phyloP scores from a whole-genome alignment of 805 yeast genomes.

The Candida germanica region DNA sequence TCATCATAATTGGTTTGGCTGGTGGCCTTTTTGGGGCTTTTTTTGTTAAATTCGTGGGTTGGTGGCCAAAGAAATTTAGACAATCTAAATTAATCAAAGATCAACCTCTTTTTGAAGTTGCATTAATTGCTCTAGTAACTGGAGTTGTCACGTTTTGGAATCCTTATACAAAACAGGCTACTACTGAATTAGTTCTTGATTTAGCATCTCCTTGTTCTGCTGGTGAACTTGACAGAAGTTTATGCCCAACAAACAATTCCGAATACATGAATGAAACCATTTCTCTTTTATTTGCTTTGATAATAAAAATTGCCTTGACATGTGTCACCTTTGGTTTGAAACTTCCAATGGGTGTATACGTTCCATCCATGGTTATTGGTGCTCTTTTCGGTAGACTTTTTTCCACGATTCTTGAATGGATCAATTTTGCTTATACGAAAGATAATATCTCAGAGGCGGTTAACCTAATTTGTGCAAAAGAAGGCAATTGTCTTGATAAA shows the following conservation, averaged over 20 bases:
- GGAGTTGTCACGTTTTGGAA: constrained; percentile 47
- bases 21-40: constrained; percentile 56
- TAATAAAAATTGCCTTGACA: constrained; percentile 45
- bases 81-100: constrained; percentile 25
- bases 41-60: constrained; percentile 44
- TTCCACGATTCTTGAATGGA: constrained; percentile 42
- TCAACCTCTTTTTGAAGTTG: constrained; percentile 45
- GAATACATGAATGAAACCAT: constrained; percentile 30
- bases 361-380: constrained; percentile 63
- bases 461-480: constrained; percentile 14
- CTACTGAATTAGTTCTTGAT: constrained; percentile 47
- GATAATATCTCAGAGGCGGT: constrained; percentile 9
- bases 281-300: constrained; percentile 38
- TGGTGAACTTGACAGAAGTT: constrained; percentile 20
- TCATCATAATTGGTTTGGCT: constrained; percentile 45
- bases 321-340: constrained; percentile 55
- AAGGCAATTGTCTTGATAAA: constrained; percentile 34
- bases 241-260: constrained; percentile 26
- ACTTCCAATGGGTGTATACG: constrained; percentile 59
- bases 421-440: constrained; percentile 19
- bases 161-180: constrained; percentile 46
- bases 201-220: constrained; percentile 50
- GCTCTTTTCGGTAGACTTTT: constrained; percentile 55
- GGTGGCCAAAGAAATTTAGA: constrained; percentile 46
- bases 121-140: constrained; percentile 43